Evolutionary conservation across 352 stramenopile species (phyloP).

Genomic region (Phytophthora brassicae): DNA sequence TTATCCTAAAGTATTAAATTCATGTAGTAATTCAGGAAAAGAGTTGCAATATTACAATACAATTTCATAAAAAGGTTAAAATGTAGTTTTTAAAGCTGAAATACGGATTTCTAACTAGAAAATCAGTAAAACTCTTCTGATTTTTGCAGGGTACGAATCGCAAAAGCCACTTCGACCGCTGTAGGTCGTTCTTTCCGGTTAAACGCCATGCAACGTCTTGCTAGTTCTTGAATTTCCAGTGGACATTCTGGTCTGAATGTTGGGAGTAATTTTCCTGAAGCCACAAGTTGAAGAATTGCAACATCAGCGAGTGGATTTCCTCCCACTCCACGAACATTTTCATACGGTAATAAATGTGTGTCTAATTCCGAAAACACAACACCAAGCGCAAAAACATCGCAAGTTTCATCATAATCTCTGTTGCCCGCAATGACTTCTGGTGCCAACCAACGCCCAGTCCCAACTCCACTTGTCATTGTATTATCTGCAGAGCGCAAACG

Average conservation of each 20-base stretch:
- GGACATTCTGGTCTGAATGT: conserved; percentile 47
- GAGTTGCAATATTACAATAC: too few species aligned
- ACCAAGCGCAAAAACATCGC: conserved; percentile 56
- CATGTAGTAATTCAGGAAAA: too few species aligned
- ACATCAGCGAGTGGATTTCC: conserved; percentile 43
- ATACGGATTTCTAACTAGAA: too few species aligned
- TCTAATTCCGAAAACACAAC: conserved; percentile 62
- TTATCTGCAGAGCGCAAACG: conserved; percentile 38
- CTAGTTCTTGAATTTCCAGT: conserved; percentile 36
- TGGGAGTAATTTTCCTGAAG: conserved; percentile 41
- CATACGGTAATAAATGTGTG: conserved; percentile 59
- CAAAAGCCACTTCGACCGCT: conserved; percentile 54
- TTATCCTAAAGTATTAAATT: conserved; percentile 20
- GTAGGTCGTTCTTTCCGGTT: conserved; percentile 38
- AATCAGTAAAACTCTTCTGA: conserved; percentile 25
- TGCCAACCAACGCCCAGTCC: conserved; percentile 54
- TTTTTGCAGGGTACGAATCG: conserved; percentile 47
- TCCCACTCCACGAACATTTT: conserved; percentile 31
- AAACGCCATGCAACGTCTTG: conserved; percentile 43
- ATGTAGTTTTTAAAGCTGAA: too few species aligned
- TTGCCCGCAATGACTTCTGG: conserved; percentile 52
- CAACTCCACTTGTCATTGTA: conserved; percentile 56
- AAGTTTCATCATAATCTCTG: conserved; percentile 49
- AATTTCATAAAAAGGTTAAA: too few species aligned
- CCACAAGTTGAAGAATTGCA: conserved; percentile 56